Base-by-base conservation (phyloP, 495 filamentous ascomycete genomes). In the Jackrogersella multiformis region DNA sequence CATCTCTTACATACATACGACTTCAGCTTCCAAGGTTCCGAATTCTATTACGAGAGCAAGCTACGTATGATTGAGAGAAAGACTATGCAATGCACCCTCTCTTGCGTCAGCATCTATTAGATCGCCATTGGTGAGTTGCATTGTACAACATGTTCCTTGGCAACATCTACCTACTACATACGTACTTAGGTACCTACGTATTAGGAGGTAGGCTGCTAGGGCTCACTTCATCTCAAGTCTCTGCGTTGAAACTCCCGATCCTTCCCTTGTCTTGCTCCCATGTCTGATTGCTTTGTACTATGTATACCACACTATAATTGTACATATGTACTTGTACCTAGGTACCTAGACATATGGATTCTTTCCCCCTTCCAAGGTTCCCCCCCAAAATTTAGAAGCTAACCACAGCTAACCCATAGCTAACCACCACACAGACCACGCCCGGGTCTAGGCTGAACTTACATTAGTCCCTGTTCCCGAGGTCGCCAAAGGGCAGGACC, bases 381-480 rank as follows among this genome's bases (percentile, higher is more conserved):
- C 54, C 55, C 61, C 41, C 66, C 60, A 44, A 68, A n/a, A n/a
- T n/a, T n/a, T n/a, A n/a, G n/a, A n/a, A n/a, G n/a, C n/a, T n/a
- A n/a, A n/a, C n/a, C n/a, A n/a, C n/a, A n/a, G n/a, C n/a, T 56
- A 23, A 12, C 32, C 32, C 32, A 35, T 20, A 13, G 21, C 39
- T 12, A n/a, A 12, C 41, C 44, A 26, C 54, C 54, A 64, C 66
- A 69, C 49, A 49, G 60, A 61, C 66, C 55, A 69, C 28, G 61
- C 54, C n/a, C 55, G 60, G 66, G 66, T 69, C 66, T 64, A 53
- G 66, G 66, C 66, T 69, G 60, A 60, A 64, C 60, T 48, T 60
- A 55, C 56, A 64, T 61, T 59, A 69, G 66, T 60, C 66, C 66
- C 55, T 69, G 66, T 41, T 69, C 66, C 66, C 66, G 66, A 69